These are phyloP conservation scores for Scedosporium boydii DNA, from an alignment of 2,329 filamentous ascomycete species.

Conservation along the genomic window DNA sequence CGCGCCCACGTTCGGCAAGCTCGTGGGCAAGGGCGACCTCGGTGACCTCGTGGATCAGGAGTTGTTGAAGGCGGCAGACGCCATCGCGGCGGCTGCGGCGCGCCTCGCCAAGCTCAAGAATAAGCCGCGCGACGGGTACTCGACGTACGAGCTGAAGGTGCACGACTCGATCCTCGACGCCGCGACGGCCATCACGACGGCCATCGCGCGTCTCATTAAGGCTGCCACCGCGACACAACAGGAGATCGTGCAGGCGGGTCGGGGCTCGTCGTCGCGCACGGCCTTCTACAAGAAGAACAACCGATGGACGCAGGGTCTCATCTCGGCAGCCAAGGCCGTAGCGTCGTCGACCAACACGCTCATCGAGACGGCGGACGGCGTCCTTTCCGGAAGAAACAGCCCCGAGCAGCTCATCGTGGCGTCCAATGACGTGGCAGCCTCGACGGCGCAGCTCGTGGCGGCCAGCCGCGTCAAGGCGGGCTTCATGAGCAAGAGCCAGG, in stretches of 20 bases:
- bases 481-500: constrained; percentile 97
- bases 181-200: constrained; percentile 84
- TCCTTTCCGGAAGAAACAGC: constrained; percentile 82
- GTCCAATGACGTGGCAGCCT: constrained; percentile 92
- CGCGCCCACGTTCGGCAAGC: constrained; percentile 75
- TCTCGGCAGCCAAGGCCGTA: constrained; percentile 94
- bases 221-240: constrained; percentile 87
- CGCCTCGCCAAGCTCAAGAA: constrained; percentile 87
- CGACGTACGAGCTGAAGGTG: constrained; percentile 91
- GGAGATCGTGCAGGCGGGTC: constrained; percentile 91
- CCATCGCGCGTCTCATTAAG: constrained; percentile 89
- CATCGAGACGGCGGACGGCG: constrained; percentile 95
- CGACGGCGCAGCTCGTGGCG: constrained; percentile 91
- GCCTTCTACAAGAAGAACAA: constrained; percentile 99
- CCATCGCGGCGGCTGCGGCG: constrained; percentile 84
- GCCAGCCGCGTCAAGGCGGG: constrained; percentile 93
- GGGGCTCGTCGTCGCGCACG: constrained; percentile 75
- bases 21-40: constrained; percentile 74
- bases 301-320: constrained; percentile 95
- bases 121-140: constrained; percentile 92
- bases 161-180: constrained; percentile 93
- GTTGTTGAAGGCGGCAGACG: constrained; percentile 85
- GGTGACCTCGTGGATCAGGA: constrained; percentile 90
- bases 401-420: constrained; percentile 97
- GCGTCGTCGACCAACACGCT: constrained; percentile 88